These are phyloP conservation scores for Discostella pseudostelligera DNA, from an alignment of 108 stramenopile genomes.

Conservation along the genomic window DNA sequence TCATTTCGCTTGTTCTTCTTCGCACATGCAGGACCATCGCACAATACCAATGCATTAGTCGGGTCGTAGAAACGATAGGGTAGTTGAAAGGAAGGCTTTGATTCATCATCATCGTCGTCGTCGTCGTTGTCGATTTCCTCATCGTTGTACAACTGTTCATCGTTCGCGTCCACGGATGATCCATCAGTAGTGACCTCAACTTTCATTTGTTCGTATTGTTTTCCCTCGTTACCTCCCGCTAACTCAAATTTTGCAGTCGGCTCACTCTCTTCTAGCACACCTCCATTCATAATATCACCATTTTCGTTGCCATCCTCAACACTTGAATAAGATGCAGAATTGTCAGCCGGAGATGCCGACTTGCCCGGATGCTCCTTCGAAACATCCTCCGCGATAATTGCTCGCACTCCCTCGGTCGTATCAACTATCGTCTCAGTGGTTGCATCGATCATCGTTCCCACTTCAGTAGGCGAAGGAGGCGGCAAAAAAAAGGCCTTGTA, in stretches of 20 bases:
- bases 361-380: not conserved
- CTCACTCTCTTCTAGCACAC: constrained; percentile 1
- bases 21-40: constrained; percentile 54
- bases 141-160: too few relatives aligned
- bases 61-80: constrained; percentile 64
- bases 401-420: not conserved
- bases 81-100: constrained; percentile 47
- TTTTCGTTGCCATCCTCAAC: not conserved
- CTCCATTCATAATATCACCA: constrained; percentile 42
- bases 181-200: too few relatives aligned
- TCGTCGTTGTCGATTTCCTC: constrained; percentile 8
- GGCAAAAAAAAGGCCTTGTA: constrained; percentile 65
- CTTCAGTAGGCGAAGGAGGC: not conserved
- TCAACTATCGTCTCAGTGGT: constrained; percentile 1
- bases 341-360: not conserved
- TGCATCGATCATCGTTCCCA: not conserved
- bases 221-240: too few relatives aligned
- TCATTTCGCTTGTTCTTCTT: constrained; percentile 9
- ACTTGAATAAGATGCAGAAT: not conserved
- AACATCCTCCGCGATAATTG: not conserved
- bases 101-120: constrained; percentile 36
- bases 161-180: too few relatives aligned
- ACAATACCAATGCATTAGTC: constrained; percentile 74
- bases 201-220: too few relatives aligned
- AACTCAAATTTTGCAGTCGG: too few relatives aligned